Percentiles rank a stretch among this genome's conserved stretches.
Evolutionary conservation across 2,329 filamentous ascomycete genomes (phyloP).

Genomic region (Xylariaceae sp.): DNA sequence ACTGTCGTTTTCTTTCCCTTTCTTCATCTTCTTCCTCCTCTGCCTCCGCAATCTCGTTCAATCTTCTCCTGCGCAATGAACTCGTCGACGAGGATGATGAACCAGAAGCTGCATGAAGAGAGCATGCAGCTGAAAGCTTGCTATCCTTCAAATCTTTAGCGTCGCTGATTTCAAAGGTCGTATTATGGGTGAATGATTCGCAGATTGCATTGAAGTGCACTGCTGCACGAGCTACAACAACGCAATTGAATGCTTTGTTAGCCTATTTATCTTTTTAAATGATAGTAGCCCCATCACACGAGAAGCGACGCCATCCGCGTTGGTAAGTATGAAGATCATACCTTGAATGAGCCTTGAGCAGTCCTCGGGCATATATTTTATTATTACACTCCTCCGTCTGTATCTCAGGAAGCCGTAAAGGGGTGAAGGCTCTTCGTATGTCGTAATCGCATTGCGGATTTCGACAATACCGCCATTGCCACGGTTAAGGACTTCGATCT

Average conservation of each 20-base stretch:
- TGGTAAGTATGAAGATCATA: slow-evolving; percentile 55
- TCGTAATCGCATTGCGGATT: slow-evolving; percentile 76
- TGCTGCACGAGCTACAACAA: slow-evolving; percentile 74
- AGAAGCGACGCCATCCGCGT: neutral
- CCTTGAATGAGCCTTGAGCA: slow-evolving; percentile 93
- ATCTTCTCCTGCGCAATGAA: slow-evolving; percentile 75
- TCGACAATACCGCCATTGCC: slow-evolving; percentile 86
- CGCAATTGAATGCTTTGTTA: slow-evolving; percentile 34
- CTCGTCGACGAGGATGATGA: slow-evolving; percentile 86
- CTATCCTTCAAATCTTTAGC: slow-evolving; percentile 86
- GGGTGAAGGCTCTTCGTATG: slow-evolving; percentile 84
- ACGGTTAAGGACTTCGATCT: slow-evolving; percentile 77
- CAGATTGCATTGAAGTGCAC: slow-evolving; percentile 73
- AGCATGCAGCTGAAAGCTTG: slow-evolving; percentile 85
- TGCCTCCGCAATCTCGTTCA: slow-evolving; percentile 95
- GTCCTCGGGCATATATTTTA: slow-evolving; percentile 91
- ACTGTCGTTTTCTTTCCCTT: slow-evolving; percentile 64
- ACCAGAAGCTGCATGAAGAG: slow-evolving; percentile 84
- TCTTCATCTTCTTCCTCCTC: slow-evolving; percentile 77
- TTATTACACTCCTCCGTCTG: slow-evolving; percentile 83
- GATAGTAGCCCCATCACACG: slow-evolving; percentile 23
- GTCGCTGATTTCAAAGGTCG: slow-evolving; percentile 76
- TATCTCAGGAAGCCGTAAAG: slow-evolving; percentile 93
- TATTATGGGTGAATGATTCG: slow-evolving; percentile 82
- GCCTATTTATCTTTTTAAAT: slow-evolving; percentile 23